Evolutionary conservation across 140 eudicot species (phyloP), one percentile per base, ranked within the genome.

Genomic region (Senecio squalidus): DNA sequence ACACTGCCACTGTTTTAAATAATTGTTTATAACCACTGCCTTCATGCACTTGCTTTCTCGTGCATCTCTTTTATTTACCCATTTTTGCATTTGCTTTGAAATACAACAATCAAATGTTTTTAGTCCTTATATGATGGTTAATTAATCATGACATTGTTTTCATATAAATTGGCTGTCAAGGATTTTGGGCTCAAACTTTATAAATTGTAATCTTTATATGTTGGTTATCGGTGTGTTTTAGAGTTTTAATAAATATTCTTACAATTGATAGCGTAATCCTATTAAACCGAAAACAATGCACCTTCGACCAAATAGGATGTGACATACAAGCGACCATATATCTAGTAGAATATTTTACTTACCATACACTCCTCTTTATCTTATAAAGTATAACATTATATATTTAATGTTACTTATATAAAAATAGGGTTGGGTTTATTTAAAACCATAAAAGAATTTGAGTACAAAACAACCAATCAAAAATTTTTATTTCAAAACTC

Each of bases 231-330:
- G 10, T 54, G 39, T 27, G 15, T 66, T 66, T n/a, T 18, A 25
- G 9, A 54, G 45, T 26, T 53, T 20, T 26, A 53, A 24, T 15
- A 5, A 30, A 20, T 11, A 36, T 48, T 40, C 25, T 58, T 17
- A 9, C 48, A 48, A 34, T 7, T 49, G 10, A 51, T 58, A 38
- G 28, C 36, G 48, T 48, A 47, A 47, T 47, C 60, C 49, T 25
- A 47, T 39, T 48, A 24, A 55, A 27, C 13, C 48, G 30, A 13
- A 66, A 52, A 54, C 10, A 0, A 22, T 55, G 36, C 17, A 55
- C 53, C 45, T 54, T 66, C 48, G 51, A 67, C 74, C 68, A 69
- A 69, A 69, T 61, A 58, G 20, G 68, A 69, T 59, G 74, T 69
- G 74, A 69, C 74, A 50, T 69, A 34, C 61, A 45, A 69, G 68